Conservation (phyloP, 1,284 basidiomycete genomes). For the Microbotryum intermedium region DNA sequence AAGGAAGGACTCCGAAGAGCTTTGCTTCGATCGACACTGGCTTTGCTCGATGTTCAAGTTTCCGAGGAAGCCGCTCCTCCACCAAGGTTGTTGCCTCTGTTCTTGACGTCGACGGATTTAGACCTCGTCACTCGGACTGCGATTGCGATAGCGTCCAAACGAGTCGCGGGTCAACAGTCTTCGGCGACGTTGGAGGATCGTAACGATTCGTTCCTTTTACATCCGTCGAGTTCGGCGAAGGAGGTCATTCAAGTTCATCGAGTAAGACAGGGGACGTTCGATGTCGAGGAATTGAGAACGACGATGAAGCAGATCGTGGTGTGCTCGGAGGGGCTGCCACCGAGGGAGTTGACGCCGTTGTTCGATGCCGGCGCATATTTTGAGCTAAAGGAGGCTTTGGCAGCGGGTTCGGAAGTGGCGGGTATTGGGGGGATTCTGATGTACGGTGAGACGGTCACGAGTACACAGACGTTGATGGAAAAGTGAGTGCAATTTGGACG, state of each 20-base stretch:
- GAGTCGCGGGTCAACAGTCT: neutral
- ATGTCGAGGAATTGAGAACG: conserved; percentile 13
- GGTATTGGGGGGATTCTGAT: conserved; percentile 60
- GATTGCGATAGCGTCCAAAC: conserved; percentile 1
- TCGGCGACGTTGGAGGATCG: conserved; percentile 10
- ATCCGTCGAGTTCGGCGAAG: conserved; percentile 39
- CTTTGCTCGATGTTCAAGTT: conserved; percentile 45
- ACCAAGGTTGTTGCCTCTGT: conserved; percentile 22
- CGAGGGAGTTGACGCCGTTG: conserved; percentile 40
- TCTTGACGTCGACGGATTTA: conserved; percentile 18
- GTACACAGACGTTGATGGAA: conserved; percentile 91
- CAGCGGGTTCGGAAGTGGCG: neutral
- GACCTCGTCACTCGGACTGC: neutral
- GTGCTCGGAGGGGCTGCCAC: conserved; percentile 35
- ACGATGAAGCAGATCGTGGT: conserved; percentile 50
- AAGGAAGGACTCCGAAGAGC: conserved; percentile 40
- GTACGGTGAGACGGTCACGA: conserved; percentile 84
- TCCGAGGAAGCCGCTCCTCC: conserved; percentile 11
- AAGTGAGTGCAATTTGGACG: conserved; percentile 50
- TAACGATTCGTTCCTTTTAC: conserved; percentile 58
- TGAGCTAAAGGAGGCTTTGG: conserved; percentile 29
- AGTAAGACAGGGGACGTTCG: conserved; percentile 5
- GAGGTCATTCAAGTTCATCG: conserved; percentile 42
- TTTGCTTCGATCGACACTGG: conserved; percentile 46
- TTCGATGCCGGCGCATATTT: conserved; percentile 45